Percentiles rank a stretch among this genome's conserved stretches.
Conservation (phyloP, 1,284 basidiomycete species). For the Taiwanofungus camphoratus region DNA sequence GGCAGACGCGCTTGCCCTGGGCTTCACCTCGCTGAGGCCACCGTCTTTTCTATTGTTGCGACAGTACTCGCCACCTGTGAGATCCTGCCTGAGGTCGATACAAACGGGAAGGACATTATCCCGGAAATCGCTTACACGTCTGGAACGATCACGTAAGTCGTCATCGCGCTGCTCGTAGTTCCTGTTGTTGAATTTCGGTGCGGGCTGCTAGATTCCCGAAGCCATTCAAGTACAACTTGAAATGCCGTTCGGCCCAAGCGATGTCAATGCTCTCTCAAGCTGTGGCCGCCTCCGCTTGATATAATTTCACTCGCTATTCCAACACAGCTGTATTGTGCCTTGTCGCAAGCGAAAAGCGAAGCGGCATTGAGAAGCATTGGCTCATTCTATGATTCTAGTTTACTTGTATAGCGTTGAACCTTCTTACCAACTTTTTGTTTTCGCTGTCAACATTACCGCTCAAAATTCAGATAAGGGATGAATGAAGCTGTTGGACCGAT, state of each 20-base stretch:
- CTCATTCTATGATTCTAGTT: too few species aligned
- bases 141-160: neutral
- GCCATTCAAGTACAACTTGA: neutral
- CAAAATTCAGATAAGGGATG: too few species aligned
- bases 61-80: neutral
- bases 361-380: too few species aligned
- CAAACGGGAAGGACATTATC: neutral
- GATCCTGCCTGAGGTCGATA: neutral
- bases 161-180: neutral
- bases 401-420: too few species aligned
- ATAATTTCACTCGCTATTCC: too few species aligned
- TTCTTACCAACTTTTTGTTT: too few species aligned
- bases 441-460: too few species aligned
- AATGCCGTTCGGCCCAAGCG: neutral
- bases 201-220: neutral
- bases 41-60: slow-evolving; percentile 5
- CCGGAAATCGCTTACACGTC: neutral
- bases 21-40: slow-evolving; percentile 6
- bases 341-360: too few species aligned
- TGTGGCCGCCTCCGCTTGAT: too few species aligned
- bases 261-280: neutral
- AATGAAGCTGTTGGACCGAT: too few species aligned
- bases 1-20: slow-evolving; percentile 18
- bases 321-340: too few species aligned
- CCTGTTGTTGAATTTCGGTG: neutral